Base-by-base conservation (phyloP, 176 grass and related monocot genomes). In the Cymbopogon citratus region DNA sequence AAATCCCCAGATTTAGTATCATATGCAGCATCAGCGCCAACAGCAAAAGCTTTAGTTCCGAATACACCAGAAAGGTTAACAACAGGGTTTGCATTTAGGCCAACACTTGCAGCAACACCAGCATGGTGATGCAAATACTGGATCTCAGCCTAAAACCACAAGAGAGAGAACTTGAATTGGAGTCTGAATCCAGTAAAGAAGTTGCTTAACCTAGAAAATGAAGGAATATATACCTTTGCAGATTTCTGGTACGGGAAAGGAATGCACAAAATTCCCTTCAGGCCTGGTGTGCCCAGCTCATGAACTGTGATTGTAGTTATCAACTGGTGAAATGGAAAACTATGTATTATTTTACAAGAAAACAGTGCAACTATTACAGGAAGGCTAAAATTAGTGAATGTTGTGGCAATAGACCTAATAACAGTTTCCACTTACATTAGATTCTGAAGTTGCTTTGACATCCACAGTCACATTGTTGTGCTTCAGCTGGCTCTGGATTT, bases 361-460 rank as follows among this genome's bases (percentile, higher is more conserved):
- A 85, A 11, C 13, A 36, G 10, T 1, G 0, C 72, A 25, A 12
- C 5, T 41, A 23, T 77, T 81, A 81, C 25, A 40, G 43, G 63
- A 35, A 27, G 3, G 41, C 19, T 56, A 59, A 85, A 45, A 70
- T 63, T 12, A 81, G 25, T 61, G 12, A 16, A 76, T 64, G 24
- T 15, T 12, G 24, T 49, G 1, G 31, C 41, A 52, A 63, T 41
- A 52, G 19, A 33, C 33, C 29, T 75, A 71, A 46, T 33, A 33
- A 28, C 6, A 43, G 60, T 68, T 38, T 56, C 4, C 75, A 78
- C 74, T 80, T 87, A 72, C 91, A 77, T 66, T 87, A 71, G 94
- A 97, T 49, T 91, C 86, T 61, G 94, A 93, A 74, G 87, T 91
- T 87, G 86, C 91, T 87, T 90, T 93, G 73, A 93, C 88, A 85